A percentile compares a stretch with the other conserved stretches of the same genome.
phyloP scores from a whole-genome alignment of 768 basidiomycete genomes.

The Lyophyllum shimeji region DNA sequence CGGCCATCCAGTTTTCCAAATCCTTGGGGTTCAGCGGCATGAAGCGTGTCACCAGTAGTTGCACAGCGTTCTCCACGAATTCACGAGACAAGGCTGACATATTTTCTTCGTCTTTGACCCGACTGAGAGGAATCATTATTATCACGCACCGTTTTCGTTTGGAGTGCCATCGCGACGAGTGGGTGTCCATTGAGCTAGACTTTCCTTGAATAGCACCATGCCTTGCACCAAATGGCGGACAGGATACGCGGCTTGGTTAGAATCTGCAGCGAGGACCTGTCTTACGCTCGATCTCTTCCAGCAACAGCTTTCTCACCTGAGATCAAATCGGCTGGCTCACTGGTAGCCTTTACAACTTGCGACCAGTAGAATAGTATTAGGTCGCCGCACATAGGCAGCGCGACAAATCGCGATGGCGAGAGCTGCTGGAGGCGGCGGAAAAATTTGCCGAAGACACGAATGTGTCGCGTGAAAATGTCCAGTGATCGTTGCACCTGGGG shows the following conservation, averaged over 20 bases:
- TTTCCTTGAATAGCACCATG: constrained; percentile 85
- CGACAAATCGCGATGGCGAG: constrained; percentile 55
- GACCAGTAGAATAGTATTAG: constrained; percentile 82
- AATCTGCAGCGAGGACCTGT: constrained; percentile 42
- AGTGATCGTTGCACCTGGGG: constrained; percentile 43
- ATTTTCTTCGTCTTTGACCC: constrained; percentile 1
- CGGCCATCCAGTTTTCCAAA: constrained; percentile 79
- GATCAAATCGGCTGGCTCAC: constrained; percentile 49
- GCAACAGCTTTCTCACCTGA: constrained; percentile 43
- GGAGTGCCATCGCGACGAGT: constrained; percentile 55
- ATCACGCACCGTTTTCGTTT: constrained; percentile 55
- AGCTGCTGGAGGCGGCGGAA: constrained; percentile 76
- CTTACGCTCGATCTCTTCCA: neutral
- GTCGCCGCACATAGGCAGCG: constrained; percentile 61
- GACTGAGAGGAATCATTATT: neutral
- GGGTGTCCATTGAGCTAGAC: constrained; percentile 75
- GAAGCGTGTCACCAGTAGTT: constrained; percentile 78
- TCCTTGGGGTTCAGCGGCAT: constrained; percentile 83
- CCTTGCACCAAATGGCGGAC: constrained; percentile 79
- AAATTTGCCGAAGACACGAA: constrained; percentile 75
- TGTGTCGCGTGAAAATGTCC: constrained; percentile 63
- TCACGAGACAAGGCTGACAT: constrained; percentile 57
- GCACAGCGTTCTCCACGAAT: constrained; percentile 73
- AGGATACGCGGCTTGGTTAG: constrained; percentile 65
- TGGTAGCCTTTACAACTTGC: constrained; percentile 71